Conservation (phyloP, 2,329 filamentous ascomycete species). For the Bimuria novae-zelandiae region DNA sequence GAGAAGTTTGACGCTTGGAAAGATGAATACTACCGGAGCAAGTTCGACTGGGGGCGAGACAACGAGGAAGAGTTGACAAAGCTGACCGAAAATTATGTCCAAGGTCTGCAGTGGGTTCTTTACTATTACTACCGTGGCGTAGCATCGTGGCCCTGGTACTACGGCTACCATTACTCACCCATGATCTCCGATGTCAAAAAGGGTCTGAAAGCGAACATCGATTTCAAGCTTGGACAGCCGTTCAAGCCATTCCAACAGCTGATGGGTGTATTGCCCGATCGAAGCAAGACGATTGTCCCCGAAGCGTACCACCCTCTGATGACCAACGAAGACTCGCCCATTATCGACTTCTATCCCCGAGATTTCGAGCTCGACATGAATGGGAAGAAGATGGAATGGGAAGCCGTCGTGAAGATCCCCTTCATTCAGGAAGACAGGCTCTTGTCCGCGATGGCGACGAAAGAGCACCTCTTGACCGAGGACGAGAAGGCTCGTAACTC, state of each 20-base stretch:
- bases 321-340: constrained; percentile 87
- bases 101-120: constrained; percentile 96
- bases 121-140: constrained; percentile 98
- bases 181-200: constrained; percentile 96
- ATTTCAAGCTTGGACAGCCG: constrained; percentile 92
- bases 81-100: constrained; percentile 93
- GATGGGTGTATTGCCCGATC: constrained; percentile 96
- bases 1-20: constrained; percentile 93
- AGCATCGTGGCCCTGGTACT: constrained; percentile 98
- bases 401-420: constrained; percentile 97
- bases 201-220: constrained; percentile 82
- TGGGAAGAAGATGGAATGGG: constrained; percentile 99
- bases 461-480: constrained; percentile 74
- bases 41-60: constrained; percentile 86
- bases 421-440: constrained; percentile 95
- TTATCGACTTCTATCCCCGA: constrained; percentile 96
- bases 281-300: constrained; percentile 96
- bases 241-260: constrained; percentile 95
- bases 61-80: constrained; percentile 79
- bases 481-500: constrained; percentile 83
- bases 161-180: constrained; percentile 93
- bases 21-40: constrained; percentile 86
- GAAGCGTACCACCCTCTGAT: constrained; percentile 86
- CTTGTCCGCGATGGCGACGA: constrained; percentile 81
- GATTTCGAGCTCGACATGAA: constrained; percentile 99